A percentile compares a stretch with the other conserved stretches of the same genome.
Conservation (phyloP, 805 yeast species). For the Lipomyces orientalis region DNA sequence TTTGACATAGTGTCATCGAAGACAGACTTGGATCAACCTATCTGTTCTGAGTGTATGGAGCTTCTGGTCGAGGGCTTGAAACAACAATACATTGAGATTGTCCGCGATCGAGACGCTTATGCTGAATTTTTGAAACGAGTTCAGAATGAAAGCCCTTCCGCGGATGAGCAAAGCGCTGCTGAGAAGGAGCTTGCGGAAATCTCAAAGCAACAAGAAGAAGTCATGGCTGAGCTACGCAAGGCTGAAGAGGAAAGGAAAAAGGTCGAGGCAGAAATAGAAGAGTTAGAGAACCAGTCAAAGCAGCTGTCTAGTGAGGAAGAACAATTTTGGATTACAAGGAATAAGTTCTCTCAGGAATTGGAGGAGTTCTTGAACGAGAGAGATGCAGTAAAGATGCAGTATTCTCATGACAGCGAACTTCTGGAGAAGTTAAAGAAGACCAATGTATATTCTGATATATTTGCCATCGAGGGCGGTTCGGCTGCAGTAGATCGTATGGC, state of each 20-base stretch:
- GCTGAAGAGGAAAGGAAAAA: constrained; percentile 50
- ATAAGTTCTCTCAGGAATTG: constrained; percentile 61
- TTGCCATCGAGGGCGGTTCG: constrained; percentile 57
- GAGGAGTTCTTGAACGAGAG: constrained; percentile 58
- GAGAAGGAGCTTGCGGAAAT: constrained; percentile 55
- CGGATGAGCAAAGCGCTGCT: constrained; percentile 54
- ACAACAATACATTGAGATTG: constrained; percentile 70
- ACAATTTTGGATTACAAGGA: constrained; percentile 56
- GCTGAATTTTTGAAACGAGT: constrained; percentile 72
- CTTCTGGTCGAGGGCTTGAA: constrained; percentile 67
- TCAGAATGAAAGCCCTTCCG: constrained; percentile 48
- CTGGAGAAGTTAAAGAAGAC: constrained; percentile 73
- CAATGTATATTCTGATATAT: constrained; percentile 83
- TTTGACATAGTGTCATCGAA: constrained; percentile 67
- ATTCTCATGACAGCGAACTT: constrained; percentile 65
- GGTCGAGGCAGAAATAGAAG: constrained; percentile 56
- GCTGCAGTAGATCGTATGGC: constrained; percentile 36
- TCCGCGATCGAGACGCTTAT: constrained; percentile 80
- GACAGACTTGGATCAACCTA: constrained; percentile 81
- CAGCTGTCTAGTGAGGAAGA: constrained; percentile 53
- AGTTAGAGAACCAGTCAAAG: constrained; percentile 48
- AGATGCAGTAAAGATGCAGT: constrained; percentile 66
- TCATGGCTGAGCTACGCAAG: constrained; percentile 47
- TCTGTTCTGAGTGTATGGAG: constrained; percentile 85
- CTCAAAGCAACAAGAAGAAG: constrained; percentile 47